phyloP scores from a whole-genome alignment of 1,284 basidiomycete species.

The Papiliotrema nemorosa region DNA sequence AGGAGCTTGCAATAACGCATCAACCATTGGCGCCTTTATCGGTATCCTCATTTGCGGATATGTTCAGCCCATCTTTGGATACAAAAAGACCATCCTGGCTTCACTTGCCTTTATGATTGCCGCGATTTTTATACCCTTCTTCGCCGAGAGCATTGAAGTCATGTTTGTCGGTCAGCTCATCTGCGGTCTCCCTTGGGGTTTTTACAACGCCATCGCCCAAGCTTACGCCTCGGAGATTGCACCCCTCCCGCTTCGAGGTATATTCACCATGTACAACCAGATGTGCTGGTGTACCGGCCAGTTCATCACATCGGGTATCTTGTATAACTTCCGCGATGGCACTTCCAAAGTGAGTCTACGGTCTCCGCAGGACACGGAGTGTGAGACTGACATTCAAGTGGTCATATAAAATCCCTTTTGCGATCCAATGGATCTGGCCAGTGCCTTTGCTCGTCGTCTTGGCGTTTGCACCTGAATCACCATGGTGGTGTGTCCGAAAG shows the following conservation, averaged over 20 bases:
- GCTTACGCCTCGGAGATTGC: constrained; percentile 40
- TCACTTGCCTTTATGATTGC: neutral
- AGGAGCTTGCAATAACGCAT: neutral
- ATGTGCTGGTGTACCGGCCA: constrained; percentile 33
- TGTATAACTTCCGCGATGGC: constrained; percentile 28
- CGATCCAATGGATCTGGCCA: constrained; percentile 5
- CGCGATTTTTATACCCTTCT: constrained; percentile 53
- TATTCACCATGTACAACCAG: constrained; percentile 40
- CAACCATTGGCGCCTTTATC: constrained; percentile 5
- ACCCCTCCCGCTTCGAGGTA: constrained; percentile 37
- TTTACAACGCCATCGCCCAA: constrained; percentile 7
- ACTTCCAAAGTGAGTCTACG: constrained; percentile 37
- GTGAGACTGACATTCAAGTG: too few species aligned
- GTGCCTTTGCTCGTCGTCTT: neutral
- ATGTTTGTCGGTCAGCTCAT: constrained; percentile 55
- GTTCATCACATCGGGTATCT: constrained; percentile 33
- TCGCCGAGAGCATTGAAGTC: constrained; percentile 50
- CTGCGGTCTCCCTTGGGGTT: constrained; percentile 36
- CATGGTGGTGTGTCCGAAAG: constrained; percentile 41
- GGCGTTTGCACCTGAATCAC: constrained; percentile 34
- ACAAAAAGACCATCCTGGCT: neutral
- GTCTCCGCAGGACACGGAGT: constrained; percentile 29
- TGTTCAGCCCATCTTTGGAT: neutral
- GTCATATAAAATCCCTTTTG: constrained; percentile 9
- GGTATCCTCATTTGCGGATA: neutral